Evolutionary conservation across 148 eudicot genomes (phyloP).

Genomic region (Mesembryanthemum crystallinum): DNA sequence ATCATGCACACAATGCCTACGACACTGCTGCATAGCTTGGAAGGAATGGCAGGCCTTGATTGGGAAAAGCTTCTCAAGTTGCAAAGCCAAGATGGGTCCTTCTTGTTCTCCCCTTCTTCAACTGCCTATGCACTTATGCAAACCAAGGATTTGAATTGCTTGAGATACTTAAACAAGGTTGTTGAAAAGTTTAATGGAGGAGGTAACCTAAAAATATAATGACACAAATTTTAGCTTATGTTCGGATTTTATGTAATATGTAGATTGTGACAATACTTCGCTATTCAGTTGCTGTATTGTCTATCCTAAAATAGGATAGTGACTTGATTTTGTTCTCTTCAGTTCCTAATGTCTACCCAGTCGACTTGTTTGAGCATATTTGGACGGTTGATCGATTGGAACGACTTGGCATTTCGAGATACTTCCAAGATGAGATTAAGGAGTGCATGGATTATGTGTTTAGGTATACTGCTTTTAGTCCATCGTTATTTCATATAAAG

Average conservation of each 20-base stretch:
- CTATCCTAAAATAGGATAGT: background rate
- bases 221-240: too few relatives aligned
- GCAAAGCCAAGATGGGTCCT: constrained; percentile 80
- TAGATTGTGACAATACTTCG: background rate
- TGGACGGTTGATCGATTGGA: constrained; percentile 65
- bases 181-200: constrained; percentile 76
- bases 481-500: background rate
- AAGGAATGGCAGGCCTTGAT: constrained; percentile 67
- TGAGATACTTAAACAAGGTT: constrained; percentile 50
- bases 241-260: too few relatives aligned
- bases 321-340: background rate
- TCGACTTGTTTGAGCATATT: constrained; percentile 70
- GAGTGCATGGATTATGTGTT: constrained; percentile 49
- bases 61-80: constrained; percentile 77
- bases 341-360: constrained; percentile 78
- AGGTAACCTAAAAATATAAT: constrained; percentile 41
- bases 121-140: constrained; percentile 95
- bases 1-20: constrained; percentile 75
- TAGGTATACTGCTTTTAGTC: constrained; percentile 36
- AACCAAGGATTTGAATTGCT: constrained; percentile 62
- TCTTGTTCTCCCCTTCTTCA: constrained; percentile 88
- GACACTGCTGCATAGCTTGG: constrained; percentile 77
- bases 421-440: constrained; percentile 49
- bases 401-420: constrained; percentile 69
- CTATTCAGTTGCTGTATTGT: background rate